These are phyloP conservation scores for Populus simonii DNA, from an alignment of 345 rosid species.

Conservation along the genomic window DNA sequence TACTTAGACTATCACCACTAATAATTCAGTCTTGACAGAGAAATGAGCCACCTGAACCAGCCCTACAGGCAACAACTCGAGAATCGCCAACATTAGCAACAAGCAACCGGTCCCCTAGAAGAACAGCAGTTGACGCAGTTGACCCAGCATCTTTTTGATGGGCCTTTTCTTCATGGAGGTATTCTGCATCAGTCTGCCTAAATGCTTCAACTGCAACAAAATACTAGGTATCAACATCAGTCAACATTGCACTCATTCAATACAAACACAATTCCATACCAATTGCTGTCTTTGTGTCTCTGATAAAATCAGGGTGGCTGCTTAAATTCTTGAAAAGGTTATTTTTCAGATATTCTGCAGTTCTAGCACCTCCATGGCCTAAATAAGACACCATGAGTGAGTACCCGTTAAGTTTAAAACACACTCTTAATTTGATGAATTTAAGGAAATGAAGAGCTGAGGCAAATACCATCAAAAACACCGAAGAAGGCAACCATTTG, in stretches of 20 bases:
- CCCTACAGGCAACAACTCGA: constrained; percentile 50
- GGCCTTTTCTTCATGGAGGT: constrained; percentile 42
- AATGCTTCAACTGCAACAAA: constrained; percentile 44
- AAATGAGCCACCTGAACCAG: constrained; percentile 44
- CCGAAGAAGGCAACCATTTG: constrained; percentile 59
- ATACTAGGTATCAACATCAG: not conserved
- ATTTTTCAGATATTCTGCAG: constrained; percentile 48
- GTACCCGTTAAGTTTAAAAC: not conserved
- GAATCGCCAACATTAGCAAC: constrained; percentile 76
- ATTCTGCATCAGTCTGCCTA: constrained; percentile 40
- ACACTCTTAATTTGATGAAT: not conserved
- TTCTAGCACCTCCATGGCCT: constrained; percentile 55
- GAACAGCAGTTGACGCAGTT: constrained; percentile 54
- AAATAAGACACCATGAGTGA: not conserved
- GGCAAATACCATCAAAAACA: constrained; percentile 53
- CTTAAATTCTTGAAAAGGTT: constrained; percentile 50
- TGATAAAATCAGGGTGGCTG: constrained; percentile 40
- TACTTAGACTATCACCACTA: not conserved
- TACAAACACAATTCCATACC: constrained; percentile 24
- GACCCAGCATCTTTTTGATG: constrained; percentile 52
- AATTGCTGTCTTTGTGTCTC: constrained; percentile 43
- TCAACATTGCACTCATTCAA: not conserved
- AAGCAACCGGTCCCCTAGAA: constrained; percentile 44
- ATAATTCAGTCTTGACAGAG: too few relatives aligned
- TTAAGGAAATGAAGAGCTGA: not conserved